Evolutionary conservation across 2,329 filamentous ascomycete genomes (phyloP).

Genomic region (Sclerotinia trifoliorum): DNA sequence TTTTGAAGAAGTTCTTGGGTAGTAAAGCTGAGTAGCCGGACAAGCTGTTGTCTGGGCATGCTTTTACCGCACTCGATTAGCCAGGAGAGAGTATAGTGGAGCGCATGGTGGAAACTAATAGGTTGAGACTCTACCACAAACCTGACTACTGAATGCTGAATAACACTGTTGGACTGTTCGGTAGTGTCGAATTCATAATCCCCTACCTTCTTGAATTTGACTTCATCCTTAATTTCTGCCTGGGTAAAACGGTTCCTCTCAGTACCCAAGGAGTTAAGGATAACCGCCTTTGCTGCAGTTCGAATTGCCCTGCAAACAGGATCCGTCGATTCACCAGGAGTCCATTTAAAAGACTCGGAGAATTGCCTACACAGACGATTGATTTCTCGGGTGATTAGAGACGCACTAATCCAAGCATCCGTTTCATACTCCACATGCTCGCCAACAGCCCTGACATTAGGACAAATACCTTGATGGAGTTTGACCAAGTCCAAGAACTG

Average conservation of each 20-base stretch:
- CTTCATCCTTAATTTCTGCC: constrained; percentile 82
- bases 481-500: constrained; percentile 96
- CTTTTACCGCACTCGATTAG: constrained; percentile 83
- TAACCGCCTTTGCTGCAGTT: constrained; percentile 76
- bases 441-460: constrained; percentile 85
- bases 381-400: constrained; percentile 89
- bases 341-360: constrained; percentile 77
- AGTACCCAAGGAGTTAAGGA: constrained; percentile 84
- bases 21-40: constrained; percentile 68
- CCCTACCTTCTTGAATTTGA: constrained; percentile 74
- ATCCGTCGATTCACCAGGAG: constrained; percentile 60
- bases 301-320: constrained; percentile 70
- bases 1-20: constrained; percentile 66
- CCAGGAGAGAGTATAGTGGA: constrained; percentile 97
- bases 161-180: constrained; percentile 32
- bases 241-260: constrained; percentile 83
- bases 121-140: constrained; percentile 86
- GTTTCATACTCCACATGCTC: constrained; percentile 98
- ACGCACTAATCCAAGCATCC: constrained; percentile 96
- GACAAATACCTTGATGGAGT: constrained; percentile 94
- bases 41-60: constrained; percentile 66
- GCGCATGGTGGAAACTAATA: constrained; percentile 95
- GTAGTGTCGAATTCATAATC: constrained; percentile 75
- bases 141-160: constrained; percentile 67
- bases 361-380: constrained; percentile 89